phyloP scores from a whole-genome alignment of 176 grass and related monocot genomes.

The Alopecurus myosuroides region DNA sequence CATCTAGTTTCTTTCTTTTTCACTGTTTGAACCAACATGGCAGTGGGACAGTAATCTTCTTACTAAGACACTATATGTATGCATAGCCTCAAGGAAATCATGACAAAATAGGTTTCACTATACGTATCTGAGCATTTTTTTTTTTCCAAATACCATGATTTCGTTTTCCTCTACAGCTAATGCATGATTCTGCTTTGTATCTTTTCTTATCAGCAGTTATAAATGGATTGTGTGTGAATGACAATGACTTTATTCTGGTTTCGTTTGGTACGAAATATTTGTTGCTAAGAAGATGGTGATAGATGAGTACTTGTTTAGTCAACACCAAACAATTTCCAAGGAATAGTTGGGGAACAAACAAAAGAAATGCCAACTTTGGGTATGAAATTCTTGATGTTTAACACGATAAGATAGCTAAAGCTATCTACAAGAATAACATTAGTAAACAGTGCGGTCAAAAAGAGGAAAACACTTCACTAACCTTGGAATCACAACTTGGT shows the following conservation, averaged over 20 bases:
- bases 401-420: background rate
- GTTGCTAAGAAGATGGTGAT: too few relatives aligned
- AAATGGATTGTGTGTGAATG: too few relatives aligned
- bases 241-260: too few relatives aligned
- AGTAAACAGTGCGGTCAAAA: background rate
- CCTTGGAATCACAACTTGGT: slow-evolving; percentile 46
- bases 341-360: background rate
- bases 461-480: background rate
- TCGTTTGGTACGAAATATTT: too few relatives aligned
- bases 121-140: too few relatives aligned
- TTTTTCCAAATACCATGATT: too few relatives aligned
- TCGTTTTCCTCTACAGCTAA: too few relatives aligned
- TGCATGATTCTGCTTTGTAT: too few relatives aligned
- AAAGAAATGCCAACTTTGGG: background rate
- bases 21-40: background rate
- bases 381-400: background rate
- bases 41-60: background rate
- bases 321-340: background rate
- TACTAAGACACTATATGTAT: background rate
- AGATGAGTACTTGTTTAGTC: background rate
- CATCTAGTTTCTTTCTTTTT: background rate
- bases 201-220: too few relatives aligned
- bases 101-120: background rate
- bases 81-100: background rate
- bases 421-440: background rate